Evolutionary conservation across 1,284 basidiomycete species (phyloP).

Genomic region (Rhodotorula sp.): DNA sequence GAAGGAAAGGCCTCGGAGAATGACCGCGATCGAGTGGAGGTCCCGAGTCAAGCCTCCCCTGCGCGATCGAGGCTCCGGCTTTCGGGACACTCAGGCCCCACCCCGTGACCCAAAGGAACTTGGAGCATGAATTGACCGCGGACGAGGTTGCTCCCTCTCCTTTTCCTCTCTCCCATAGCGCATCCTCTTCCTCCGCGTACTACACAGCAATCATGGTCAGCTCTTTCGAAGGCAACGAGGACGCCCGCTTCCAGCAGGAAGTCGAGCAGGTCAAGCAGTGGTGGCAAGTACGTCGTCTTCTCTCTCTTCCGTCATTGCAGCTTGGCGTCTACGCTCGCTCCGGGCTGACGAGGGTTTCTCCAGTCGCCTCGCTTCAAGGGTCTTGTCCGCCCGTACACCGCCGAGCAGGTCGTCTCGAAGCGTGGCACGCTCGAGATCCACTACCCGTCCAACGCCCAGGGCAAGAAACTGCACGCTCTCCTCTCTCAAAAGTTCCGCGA

Average conservation of each 20-base stretch:
- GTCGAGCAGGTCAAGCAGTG: constrained; percentile 82
- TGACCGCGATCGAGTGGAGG: too few species aligned
- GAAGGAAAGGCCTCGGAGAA: too few species aligned
- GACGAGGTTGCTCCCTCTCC: neutral
- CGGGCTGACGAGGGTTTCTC: neutral
- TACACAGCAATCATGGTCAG: constrained; percentile 24
- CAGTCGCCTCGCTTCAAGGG: constrained; percentile 68
- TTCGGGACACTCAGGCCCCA: neutral
- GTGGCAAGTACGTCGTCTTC: constrained; percentile 70
- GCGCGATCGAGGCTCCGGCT: neutral
- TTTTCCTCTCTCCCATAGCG: neutral
- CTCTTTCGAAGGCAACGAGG: constrained; percentile 46
- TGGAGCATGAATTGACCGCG: neutral
- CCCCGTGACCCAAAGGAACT: too few species aligned
- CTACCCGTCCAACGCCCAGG: constrained; percentile 83
- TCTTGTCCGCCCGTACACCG: constrained; percentile 85
- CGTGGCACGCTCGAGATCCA: constrained; percentile 80
- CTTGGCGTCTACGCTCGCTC: neutral
- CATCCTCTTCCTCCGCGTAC: neutral
- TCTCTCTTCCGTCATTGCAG: neutral
- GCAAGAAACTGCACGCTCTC: constrained; percentile 79
- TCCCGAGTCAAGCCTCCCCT: neutral
- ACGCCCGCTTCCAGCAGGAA: constrained; percentile 66
- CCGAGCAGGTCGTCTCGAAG: constrained; percentile 89
- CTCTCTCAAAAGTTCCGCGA: constrained; percentile 67